Evolutionary conservation across 345 rosid species (phyloP).

Genomic region (Moricandia moricandioides): DNA sequence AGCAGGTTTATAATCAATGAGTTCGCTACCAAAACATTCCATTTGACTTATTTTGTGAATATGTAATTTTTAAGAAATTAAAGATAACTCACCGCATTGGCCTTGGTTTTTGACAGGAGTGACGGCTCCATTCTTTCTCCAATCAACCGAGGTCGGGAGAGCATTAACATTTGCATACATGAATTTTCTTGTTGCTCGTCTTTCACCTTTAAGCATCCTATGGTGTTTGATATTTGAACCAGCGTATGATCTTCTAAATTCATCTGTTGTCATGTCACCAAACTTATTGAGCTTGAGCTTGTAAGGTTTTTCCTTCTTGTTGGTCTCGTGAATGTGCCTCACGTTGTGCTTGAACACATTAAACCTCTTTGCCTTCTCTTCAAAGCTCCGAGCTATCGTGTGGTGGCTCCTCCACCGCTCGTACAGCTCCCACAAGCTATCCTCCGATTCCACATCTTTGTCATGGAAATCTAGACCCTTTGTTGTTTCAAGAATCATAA

Average conservation of each 20-base stretch:
- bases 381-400: conserved; percentile 58
- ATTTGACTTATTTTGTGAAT: neutral
- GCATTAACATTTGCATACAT: conserved; percentile 48
- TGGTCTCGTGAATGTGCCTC: conserved; percentile 63
- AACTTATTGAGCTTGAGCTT: conserved; percentile 84
- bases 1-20: neutral
- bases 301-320: conserved; percentile 67
- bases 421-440: conserved; percentile 68
- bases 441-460: conserved; percentile 60
- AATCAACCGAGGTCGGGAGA: conserved; percentile 58
- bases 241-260: conserved; percentile 56
- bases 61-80: no score
- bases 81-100: conserved; percentile 57
- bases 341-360: conserved; percentile 80
- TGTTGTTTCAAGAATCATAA: conserved; percentile 43
- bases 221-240: conserved; percentile 77
- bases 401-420: conserved; percentile 92
- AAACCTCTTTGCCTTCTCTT: conserved; percentile 64
- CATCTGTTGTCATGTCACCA: conserved; percentile 81
- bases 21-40: neutral
- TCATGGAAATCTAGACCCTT: conserved; percentile 66
- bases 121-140: conserved; percentile 83
- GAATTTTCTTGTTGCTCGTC: conserved; percentile 43
- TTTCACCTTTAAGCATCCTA: conserved; percentile 55
- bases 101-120: conserved; percentile 78